Evolutionary conservation across 495 filamentous ascomycete species (phyloP).

Genomic region (Daldinia bambusicola): DNA sequence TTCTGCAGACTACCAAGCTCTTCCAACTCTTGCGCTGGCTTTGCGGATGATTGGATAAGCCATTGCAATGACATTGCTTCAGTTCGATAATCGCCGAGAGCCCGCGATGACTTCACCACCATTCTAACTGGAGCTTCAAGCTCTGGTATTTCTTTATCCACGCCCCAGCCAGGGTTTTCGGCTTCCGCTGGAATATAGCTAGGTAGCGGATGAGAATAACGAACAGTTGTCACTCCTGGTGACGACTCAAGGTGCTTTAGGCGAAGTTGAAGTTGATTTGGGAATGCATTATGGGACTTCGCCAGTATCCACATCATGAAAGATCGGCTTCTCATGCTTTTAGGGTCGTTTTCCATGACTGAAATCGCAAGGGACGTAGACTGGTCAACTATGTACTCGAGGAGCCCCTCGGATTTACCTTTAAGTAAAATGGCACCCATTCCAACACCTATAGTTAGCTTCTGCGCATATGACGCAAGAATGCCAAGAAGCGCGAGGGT

Average conservation of each 20-base stretch:
- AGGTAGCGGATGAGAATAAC: not conserved
- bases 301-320: not conserved
- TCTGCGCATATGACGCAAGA: not conserved
- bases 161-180: not conserved
- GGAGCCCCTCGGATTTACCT: not conserved
- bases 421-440: no score
- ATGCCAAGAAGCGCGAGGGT: not conserved
- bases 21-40: not conserved
- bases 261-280: not conserved
- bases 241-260: not conserved
- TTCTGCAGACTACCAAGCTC: not conserved
- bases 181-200: not conserved
- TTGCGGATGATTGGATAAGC: not conserved
- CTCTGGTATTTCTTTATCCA: not conserved
- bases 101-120: not conserved
- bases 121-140: not conserved
- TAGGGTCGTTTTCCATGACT: not conserved
- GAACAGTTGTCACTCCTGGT: not conserved
- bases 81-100: not conserved
- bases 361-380: not conserved
- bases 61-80: not conserved
- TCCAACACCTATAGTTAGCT: no score
- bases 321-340: not conserved
- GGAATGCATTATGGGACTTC: not conserved
- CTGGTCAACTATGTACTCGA: not conserved